phyloP scores from a whole-genome alignment of 345 rosid genomes.

The Theobroma cacao region DNA sequence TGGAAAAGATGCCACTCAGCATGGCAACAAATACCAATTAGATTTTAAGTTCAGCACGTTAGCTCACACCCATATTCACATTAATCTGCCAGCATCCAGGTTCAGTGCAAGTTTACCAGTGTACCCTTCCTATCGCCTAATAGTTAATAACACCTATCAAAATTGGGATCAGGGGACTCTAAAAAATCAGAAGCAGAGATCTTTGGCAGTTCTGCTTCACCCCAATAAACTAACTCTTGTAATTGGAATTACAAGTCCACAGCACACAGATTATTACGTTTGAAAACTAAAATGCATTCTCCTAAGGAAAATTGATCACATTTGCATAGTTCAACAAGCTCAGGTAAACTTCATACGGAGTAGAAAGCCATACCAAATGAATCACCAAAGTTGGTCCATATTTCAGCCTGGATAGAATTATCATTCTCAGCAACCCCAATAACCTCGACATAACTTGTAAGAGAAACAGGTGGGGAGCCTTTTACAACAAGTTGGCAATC shows the following conservation, averaged over 20 bases:
- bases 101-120: neutral
- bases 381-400: slow-evolving; percentile 78
- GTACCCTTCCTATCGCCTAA: neutral
- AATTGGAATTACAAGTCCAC: neutral
- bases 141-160: neutral
- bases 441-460: slow-evolving; percentile 68
- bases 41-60: neutral
- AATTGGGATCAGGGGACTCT: neutral
- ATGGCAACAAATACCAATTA: neutral
- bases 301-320: neutral
- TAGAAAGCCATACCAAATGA: slow-evolving; percentile 49
- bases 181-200: neutral
- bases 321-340: neutral
- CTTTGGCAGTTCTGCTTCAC: no score
- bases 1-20: neutral
- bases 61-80: neutral
- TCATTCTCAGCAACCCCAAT: slow-evolving; percentile 83
- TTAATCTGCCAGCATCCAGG: neutral
- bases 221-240: neutral
- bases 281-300: neutral
- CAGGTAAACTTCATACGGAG: neutral
- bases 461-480: slow-evolving; percentile 52
- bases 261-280: neutral
- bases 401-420: slow-evolving; percentile 53
- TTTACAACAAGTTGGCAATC: slow-evolving; percentile 53